These are phyloP conservation scores for Clavariopsis aquatica DNA, from an alignment of 495 filamentous ascomycete species.

Conservation along the genomic window DNA sequence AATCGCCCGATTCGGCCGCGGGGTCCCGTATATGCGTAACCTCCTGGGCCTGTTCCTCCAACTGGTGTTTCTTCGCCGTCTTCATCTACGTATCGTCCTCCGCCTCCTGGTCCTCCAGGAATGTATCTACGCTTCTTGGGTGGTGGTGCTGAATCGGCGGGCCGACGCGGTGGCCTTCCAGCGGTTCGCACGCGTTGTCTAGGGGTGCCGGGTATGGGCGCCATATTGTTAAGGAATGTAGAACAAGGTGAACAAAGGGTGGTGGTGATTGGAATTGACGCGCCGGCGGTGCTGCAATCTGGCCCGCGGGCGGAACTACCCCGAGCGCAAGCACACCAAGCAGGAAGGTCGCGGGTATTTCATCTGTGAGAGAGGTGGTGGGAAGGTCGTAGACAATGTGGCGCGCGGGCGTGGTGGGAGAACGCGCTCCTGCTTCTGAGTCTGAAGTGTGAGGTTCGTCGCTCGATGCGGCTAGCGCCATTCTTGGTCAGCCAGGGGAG, in stretches of 20 bases:
- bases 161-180: constrained; percentile 18
- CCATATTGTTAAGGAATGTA: constrained; percentile 19
- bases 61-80: constrained; percentile 47
- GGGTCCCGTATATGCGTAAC: constrained; percentile 50
- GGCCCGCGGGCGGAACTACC: constrained; percentile 10
- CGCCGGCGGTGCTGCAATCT: constrained; percentile 25
- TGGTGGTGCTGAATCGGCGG: constrained; percentile 32
- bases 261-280: constrained; percentile 10
- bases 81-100: constrained; percentile 46
- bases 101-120: constrained; percentile 47
- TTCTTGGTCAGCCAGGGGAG: not conserved
- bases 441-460: not conserved
- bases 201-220: constrained; percentile 32
- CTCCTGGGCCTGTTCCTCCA: constrained; percentile 50
- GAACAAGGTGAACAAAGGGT: constrained; percentile 16
- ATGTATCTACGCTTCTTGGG: constrained; percentile 46
- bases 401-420: constrained; percentile 1
- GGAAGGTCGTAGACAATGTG: not conserved
- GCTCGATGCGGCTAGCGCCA: not conserved
- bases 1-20: constrained; percentile 49
- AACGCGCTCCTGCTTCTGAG: not conserved
- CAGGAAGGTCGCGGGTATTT: not conserved
- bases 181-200: constrained; percentile 29
- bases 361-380: not conserved
- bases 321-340: constrained; percentile 17